Evolutionary conservation across 352 stramenopile genomes (phyloP).

Genomic region (Phytopythium helicoides): DNA sequence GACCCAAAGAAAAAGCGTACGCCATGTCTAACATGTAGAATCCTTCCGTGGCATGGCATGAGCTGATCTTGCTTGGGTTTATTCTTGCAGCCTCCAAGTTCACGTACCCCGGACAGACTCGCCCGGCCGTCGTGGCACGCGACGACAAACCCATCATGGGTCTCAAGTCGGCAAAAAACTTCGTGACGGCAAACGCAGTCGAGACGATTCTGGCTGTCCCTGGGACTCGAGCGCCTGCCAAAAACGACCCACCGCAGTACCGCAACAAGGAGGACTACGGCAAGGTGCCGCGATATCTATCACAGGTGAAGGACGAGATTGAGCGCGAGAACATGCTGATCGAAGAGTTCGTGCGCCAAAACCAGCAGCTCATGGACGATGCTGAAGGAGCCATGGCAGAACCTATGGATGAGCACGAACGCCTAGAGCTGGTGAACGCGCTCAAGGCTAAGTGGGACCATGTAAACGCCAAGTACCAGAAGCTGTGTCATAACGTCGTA

Average conservation of each 20-base stretch:
- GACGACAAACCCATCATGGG: conserved; percentile 92
- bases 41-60: neutral
- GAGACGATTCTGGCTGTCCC: conserved; percentile 88
- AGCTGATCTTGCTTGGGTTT: neutral
- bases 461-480: conserved; percentile 94
- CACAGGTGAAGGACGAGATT: conserved; percentile 92
- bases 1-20: conserved; percentile 51
- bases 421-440: conserved; percentile 76
- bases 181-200: conserved; percentile 91
- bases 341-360: conserved; percentile 89
- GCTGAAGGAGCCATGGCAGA: conserved; percentile 51
- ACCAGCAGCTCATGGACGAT: conserved; percentile 83
- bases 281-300: conserved; percentile 90
- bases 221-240: conserved; percentile 50
- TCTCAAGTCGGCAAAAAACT: conserved; percentile 92
- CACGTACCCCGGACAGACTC: conserved; percentile 58
- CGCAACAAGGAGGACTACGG: conserved; percentile 91
- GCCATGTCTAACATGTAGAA: conserved; percentile 9
- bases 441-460: conserved; percentile 95
- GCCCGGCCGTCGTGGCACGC: conserved; percentile 70
- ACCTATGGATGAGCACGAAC: conserved; percentile 85
- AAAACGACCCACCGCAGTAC: conserved; percentile 74
- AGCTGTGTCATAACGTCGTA: conserved; percentile 91
- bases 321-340: conserved; percentile 92
- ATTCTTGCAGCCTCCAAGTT: conserved; percentile 56